These are phyloP conservation scores for Trifolium fragiferum DNA, from an alignment of 306 rosid genomes.

Conservation along the genomic window DNA sequence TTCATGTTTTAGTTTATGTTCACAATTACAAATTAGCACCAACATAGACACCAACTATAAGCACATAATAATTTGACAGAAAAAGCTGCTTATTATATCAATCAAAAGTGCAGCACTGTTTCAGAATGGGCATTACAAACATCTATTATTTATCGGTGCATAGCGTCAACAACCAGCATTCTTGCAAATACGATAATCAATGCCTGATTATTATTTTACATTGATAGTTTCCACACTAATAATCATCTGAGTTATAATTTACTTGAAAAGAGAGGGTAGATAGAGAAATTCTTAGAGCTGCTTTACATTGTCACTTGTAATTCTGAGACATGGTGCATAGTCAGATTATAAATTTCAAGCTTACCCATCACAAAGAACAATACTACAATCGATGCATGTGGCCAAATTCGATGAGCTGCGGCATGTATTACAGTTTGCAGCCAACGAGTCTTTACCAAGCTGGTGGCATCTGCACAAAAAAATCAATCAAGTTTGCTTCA, in stretches of 20 bases:
- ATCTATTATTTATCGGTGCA: conserved; percentile 28
- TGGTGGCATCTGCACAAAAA: conserved; percentile 73
- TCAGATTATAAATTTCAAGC: conserved; percentile 43
- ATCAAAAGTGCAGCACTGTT: conserved; percentile 24
- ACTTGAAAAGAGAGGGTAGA: not conserved
- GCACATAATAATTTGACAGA: conserved; percentile 30
- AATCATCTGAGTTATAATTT: conserved; percentile 4
- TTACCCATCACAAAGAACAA: conserved; percentile 78
- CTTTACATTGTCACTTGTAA: conserved; percentile 5
- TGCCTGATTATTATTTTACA: conserved; percentile 7
- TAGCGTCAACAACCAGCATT: conserved; percentile 29
- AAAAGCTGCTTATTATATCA: conserved; percentile 33
- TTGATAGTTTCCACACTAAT: conserved; percentile 18
- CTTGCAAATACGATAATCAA: conserved; percentile 6
- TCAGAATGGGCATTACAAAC: not conserved
- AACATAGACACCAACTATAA: conserved; percentile 22
- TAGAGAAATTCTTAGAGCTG: conserved; percentile 22
- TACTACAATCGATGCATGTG: conserved; percentile 78
- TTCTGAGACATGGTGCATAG: conserved; percentile 17
- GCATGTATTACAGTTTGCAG: conserved; percentile 70
- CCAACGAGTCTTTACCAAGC: conserved; percentile 59
- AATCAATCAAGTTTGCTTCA: conserved; percentile 29
- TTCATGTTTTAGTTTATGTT: conserved; percentile 3
- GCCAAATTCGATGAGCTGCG: conserved; percentile 66
- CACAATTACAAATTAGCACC: conserved; percentile 15